These are phyloP conservation scores for Pyrenophora teres DNA, from an alignment of 2,329 filamentous ascomycete species.

Conservation along the genomic window DNA sequence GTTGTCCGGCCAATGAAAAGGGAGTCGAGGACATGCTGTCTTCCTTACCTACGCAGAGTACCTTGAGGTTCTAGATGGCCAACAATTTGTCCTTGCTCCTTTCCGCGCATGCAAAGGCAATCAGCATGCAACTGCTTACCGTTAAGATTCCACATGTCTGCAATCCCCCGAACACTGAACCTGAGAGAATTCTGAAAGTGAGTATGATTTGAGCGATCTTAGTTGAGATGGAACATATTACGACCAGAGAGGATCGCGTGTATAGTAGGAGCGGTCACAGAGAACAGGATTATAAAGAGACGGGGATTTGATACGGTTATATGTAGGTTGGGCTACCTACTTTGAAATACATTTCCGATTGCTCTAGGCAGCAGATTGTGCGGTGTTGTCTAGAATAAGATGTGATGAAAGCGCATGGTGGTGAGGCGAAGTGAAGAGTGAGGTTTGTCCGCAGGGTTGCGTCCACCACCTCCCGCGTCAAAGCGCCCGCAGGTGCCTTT, in stretches of 20 bases:
- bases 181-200: too few relatives aligned
- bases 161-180: too few relatives aligned
- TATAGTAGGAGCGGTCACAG: neutral
- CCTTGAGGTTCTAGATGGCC: neutral
- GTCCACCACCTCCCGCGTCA: neutral
- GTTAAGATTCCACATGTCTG: too few relatives aligned
- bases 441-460: conserved; percentile 4
- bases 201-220: too few relatives aligned
- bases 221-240: neutral
- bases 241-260: neutral
- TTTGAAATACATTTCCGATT: too few relatives aligned
- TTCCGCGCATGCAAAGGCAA: too few relatives aligned
- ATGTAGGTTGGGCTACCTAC: neutral
- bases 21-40: neutral
- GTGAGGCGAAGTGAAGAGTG: conserved; percentile 4
- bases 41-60: neutral
- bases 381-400: neutral
- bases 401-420: conserved; percentile 6
- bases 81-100: too few relatives aligned
- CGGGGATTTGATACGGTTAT: too few relatives aligned
- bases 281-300: neutral
- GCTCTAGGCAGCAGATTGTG: too few relatives aligned
- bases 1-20: conserved; percentile 12
- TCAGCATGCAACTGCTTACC: too few relatives aligned
- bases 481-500: neutral